Base-by-base conservation (phyloP, 163 green algal genomes). In the Scenedesmus sp. region DNA sequence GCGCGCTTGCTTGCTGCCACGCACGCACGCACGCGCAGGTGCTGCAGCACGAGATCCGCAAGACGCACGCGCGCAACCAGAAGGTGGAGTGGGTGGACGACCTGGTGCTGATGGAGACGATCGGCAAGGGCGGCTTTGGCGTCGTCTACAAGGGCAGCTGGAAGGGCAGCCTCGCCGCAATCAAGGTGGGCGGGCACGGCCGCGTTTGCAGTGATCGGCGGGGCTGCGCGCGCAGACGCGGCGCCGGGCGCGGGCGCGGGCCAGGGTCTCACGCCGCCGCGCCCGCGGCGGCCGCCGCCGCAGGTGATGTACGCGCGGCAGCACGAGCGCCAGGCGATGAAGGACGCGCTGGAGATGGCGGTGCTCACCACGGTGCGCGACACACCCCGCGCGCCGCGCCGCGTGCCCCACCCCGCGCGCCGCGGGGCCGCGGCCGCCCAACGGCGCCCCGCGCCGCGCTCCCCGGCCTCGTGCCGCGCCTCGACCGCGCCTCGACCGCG, bases 261-360 rank as follows among this genome's bases (percentile, higher is more conserved):
- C n/a, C n/a, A n/a, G n/a, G n/a, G n/a, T n/a, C n/a, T n/a, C n/a
- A n/a, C n/a, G n/a, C n/a, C n/a, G n/a, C n/a, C n/a, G n/a, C n/a
- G n/a, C n/a, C n/a, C n/a, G n/a, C n/a, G n/a, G n/a, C n/a, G n/a
- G n/a, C n/a, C n/a, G n/a, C n/a, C n/a, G n/a, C 9, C 75, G 26
- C 77, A 90, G 86, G 84, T 91, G 47, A 91, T 91, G 87, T 90
- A 91, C 50, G 85, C 85, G 15, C 80, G 87, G 13, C 78, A 87
- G 74, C 83, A 89, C 60, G 87, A 90, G 85, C 83, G 83, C 15
- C 85, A 91, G 75, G 87, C 87, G 24, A 90, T 91, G 87, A 91
- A 90, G 78, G 87, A 91, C 63, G 87, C 87, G 15, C 70, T 91
- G 44, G 87, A 91, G 75, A 91, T 91, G 87, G 87, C 87, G 36